Conservation (phyloP, 225 moss, liverwort and hornwort species). For the Straminergon stramineum region DNA sequence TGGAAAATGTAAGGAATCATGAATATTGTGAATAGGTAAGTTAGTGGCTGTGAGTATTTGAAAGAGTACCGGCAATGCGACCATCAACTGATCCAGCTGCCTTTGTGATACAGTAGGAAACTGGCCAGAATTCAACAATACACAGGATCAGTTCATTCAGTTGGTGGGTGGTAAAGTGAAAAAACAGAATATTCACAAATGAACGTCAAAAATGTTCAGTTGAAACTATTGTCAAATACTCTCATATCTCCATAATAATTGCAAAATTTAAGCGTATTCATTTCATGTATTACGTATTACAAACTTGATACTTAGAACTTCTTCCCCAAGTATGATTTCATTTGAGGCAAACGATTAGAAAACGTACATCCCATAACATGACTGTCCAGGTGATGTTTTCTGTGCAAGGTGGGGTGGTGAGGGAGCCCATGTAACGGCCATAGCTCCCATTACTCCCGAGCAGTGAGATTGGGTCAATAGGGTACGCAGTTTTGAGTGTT, state of each 20-base stretch:
- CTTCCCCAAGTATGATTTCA: neutral
- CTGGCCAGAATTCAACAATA: neutral
- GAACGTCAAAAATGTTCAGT: neutral
- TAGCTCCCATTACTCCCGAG: neutral
- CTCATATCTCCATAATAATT: neutral
- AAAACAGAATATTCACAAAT: neutral
- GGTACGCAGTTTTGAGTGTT: neutral
- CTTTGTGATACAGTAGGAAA: neutral
- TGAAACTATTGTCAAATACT: neutral
- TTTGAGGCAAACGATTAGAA: neutral
- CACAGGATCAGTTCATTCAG: neutral
- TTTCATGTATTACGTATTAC: neutral
- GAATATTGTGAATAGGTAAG: neutral
- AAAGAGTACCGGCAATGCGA: neutral
- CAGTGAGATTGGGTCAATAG: neutral
- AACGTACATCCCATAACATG: conserved; percentile 8
- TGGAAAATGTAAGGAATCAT: neutral
- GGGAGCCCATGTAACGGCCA: conserved; percentile 54
- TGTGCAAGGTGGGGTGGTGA: conserved; percentile 63
- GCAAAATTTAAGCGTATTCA: neutral
- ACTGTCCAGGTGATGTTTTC: conserved; percentile 55
- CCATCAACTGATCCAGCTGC: neutral
- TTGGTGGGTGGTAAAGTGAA: neutral
- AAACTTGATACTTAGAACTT: neutral
- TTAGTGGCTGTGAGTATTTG: no score